Conservation (phyloP, 331 rosid species). For the Acacia concinna region DNA sequence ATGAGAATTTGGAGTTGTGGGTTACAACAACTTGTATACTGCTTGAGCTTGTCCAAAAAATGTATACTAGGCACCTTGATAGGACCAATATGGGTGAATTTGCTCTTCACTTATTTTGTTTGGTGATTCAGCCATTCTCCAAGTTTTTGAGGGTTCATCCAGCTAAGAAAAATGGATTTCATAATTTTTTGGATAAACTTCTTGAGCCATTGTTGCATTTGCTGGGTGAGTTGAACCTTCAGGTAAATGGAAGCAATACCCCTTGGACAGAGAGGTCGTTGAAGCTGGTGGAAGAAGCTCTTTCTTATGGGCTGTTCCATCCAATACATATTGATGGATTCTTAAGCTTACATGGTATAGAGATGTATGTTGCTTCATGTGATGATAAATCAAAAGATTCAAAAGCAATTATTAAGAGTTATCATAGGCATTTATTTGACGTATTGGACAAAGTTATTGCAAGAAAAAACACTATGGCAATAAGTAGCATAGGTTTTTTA, state of each 20-base stretch:
- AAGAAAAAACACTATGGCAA: constrained; percentile 56
- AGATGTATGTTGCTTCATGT: constrained; percentile 46
- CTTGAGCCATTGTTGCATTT: constrained; percentile 79
- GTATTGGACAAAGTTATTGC: constrained; percentile 51
- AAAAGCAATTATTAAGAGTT: constrained; percentile 58
- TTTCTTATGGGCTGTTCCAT: constrained; percentile 78
- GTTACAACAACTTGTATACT: constrained; percentile 50
- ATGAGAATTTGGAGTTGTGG: constrained; percentile 77
- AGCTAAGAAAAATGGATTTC: constrained; percentile 71
- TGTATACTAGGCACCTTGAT: constrained; percentile 46
- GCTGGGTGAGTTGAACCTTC: constrained; percentile 52
- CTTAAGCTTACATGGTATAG: constrained; percentile 60
- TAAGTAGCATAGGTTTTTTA: constrained; percentile 65
- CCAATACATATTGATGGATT: constrained; percentile 72
- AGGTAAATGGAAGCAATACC: constrained; percentile 41
- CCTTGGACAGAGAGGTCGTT: constrained; percentile 44
- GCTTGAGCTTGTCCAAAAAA: constrained; percentile 59
- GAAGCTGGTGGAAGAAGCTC: constrained; percentile 67
- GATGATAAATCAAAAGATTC: constrained; percentile 47
- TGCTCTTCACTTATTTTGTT: constrained; percentile 52
- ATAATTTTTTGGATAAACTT: constrained; percentile 66
- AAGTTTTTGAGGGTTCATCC: constrained; percentile 69
- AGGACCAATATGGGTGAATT: constrained; percentile 44
- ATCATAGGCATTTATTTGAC: constrained; percentile 82
- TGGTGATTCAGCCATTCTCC: constrained; percentile 77